Evolutionary conservation across 1,284 basidiomycete genomes (phyloP).

Genomic region (Tilletia indica): DNA sequence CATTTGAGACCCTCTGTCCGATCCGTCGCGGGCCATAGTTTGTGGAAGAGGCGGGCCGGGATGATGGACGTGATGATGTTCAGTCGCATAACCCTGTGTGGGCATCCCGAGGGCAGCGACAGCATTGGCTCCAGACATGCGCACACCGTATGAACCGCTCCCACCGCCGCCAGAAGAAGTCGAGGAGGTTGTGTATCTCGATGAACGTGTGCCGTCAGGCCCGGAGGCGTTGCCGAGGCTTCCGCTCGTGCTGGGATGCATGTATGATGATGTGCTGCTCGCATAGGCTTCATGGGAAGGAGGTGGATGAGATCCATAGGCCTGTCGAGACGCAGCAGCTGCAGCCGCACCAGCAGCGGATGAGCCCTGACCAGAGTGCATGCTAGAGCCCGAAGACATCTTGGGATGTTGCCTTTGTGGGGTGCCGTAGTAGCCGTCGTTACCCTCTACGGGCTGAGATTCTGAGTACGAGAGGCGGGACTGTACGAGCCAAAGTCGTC

Average conservation of each 20-base stretch:
- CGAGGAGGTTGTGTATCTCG: background rate
- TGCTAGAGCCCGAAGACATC: background rate
- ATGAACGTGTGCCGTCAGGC: background rate
- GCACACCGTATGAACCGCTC: background rate
- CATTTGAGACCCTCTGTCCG: background rate
- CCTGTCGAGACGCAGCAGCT: background rate
- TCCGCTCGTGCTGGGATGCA: background rate
- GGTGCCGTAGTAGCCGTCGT: background rate
- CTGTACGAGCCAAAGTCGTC: slow-evolving; percentile 1
- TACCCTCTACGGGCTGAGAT: background rate
- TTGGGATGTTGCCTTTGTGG: background rate
- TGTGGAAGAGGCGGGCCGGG: slow-evolving; percentile 13
- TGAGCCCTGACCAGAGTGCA: background rate
- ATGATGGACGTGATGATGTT: slow-evolving; percentile 22
- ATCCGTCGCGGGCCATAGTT: slow-evolving; percentile 2
- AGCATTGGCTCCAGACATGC: slow-evolving; percentile 10
- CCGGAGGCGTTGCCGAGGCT: background rate
- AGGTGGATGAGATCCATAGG: background rate
- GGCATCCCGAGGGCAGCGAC: slow-evolving; percentile 6
- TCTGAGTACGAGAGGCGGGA: background rate
- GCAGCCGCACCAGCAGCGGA: background rate
- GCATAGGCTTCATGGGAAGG: background rate
- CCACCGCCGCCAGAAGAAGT: background rate
- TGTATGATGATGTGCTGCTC: background rate
- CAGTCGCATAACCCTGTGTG: slow-evolving; percentile 11